These are phyloP conservation scores for Xylaria sp. DNA, from an alignment of 495 filamentous ascomycete species.

Conservation along the genomic window DNA sequence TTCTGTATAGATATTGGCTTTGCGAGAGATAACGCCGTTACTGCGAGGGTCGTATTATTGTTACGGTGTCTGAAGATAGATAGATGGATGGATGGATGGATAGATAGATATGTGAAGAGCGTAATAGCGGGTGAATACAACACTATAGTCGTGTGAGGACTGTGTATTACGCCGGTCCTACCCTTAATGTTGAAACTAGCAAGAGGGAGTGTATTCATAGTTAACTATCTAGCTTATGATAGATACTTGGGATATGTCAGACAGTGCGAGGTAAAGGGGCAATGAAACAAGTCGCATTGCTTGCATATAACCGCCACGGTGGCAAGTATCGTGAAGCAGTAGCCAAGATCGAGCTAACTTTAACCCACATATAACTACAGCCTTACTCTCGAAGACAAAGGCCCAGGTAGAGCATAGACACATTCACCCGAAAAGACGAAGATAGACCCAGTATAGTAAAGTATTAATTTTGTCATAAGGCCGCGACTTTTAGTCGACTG, in stretches of 20 bases:
- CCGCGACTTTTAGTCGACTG: background rate
- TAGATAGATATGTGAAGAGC: too few species aligned
- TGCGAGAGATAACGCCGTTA: background rate
- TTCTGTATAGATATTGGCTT: background rate
- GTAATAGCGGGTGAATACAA: background rate
- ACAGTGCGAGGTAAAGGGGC: background rate
- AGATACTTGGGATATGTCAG: background rate
- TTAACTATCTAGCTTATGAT: background rate
- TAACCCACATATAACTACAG: background rate
- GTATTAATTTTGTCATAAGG: conserved; percentile 10
- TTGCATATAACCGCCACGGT: too few species aligned
- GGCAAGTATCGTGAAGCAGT: background rate
- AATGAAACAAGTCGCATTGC: too few species aligned
- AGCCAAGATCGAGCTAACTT: background rate
- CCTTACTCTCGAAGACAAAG: background rate
- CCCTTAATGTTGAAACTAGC: background rate
- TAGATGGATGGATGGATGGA: too few species aligned
- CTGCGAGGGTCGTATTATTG: background rate
- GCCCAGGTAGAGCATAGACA: background rate
- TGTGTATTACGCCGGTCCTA: background rate
- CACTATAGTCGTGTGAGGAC: background rate
- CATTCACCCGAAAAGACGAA: background rate
- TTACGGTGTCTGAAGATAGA: background rate
- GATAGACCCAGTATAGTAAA: background rate
- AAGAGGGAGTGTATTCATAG: too few species aligned